Base-by-base conservation (phyloP, 2,329 filamentous ascomycete species). In the Catunica adiposa region DNA sequence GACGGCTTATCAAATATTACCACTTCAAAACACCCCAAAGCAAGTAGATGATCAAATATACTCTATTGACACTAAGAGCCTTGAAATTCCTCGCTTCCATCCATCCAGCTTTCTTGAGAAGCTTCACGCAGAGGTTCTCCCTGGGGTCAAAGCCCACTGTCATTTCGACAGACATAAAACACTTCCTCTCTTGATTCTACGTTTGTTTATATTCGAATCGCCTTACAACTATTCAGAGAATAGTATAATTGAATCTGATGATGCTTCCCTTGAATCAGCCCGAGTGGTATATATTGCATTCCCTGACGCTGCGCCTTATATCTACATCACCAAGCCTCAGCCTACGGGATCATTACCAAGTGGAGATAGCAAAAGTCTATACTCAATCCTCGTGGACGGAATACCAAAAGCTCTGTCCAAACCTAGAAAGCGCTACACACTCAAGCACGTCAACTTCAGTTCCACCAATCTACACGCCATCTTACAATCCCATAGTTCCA, bases 61-160 rank as follows among this genome's bases (percentile, higher is more conserved):
- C 37, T 17, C 40, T 7, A 62, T 71, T 14, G 72, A 79, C 62
- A 67, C 68, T 51, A 65, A 69, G 60, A 71, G 72, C 5, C 66
- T 80, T 31, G 64, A 66, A 2, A 69, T 83, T 51, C 86, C 87
- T 9, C 80, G 83, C 15, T 86, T 92, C 63, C 86, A 94, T 63
- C 84, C 86, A 1, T 80, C 84, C 3, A 86, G 83, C 0, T 94
- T 94, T 66, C 72, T 94, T 38, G 78, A 79, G 60, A 84, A 83
- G 61, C 77, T 95, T 1, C 84, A 89, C 61, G 73, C 74, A 42
- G 82, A 89, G 63, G 76, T 89, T 17, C 73, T 86, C 1, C 85
- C 87, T 1, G 77, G 92, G 58, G 78, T 89, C 62, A 94, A 92
- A 66, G 84, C 85, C 3, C 86, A 94, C 67, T 92, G 87, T 66